These are phyloP conservation scores for Sambucus nigra DNA, from an alignment of 129 eudicot genomes.

Conservation along the genomic window DNA sequence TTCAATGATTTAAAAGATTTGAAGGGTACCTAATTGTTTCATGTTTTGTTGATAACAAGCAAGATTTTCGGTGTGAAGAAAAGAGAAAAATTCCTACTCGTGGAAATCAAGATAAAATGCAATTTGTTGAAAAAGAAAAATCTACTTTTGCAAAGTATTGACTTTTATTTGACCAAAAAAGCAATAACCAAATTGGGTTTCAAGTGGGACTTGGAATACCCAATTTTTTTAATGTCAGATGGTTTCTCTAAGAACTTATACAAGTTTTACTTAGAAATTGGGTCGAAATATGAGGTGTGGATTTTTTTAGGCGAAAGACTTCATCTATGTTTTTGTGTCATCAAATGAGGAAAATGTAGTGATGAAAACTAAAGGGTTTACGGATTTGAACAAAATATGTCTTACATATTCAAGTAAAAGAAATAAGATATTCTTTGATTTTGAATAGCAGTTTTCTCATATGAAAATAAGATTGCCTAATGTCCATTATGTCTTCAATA, in stretches of 20 bases:
- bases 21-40: conserved; percentile 20
- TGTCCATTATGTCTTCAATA: too few relatives aligned
- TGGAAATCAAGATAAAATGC: conserved; percentile 6
- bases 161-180: conserved; percentile 68
- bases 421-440: conserved; percentile 77
- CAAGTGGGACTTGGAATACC: conserved; percentile 61
- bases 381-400: conserved; percentile 60
- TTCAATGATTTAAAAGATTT: conserved; percentile 29
- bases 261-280: conserved; percentile 24
- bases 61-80: conserved; percentile 38
- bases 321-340: conserved; percentile 25
- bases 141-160: conserved; percentile 45
- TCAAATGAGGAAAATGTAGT: conserved; percentile 47
- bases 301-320: conserved; percentile 29
- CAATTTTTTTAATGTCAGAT: conserved; percentile 23
- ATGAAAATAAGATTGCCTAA: too few relatives aligned
- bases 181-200: conserved; percentile 59
- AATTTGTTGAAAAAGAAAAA: conserved; percentile 24
- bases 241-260: conserved; percentile 38
- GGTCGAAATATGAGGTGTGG: conserved; percentile 36
- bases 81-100: conserved; percentile 13
- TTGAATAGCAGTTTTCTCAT: conserved; percentile 94
- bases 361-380: conserved; percentile 25
- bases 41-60: conserved; percentile 59
- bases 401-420: conserved; percentile 74